Evolutionary conservation across 1,284 basidiomycete species (phyloP), one percentile per base, ranked within the genome.

Genomic region (Puccinia horiana): DNA sequence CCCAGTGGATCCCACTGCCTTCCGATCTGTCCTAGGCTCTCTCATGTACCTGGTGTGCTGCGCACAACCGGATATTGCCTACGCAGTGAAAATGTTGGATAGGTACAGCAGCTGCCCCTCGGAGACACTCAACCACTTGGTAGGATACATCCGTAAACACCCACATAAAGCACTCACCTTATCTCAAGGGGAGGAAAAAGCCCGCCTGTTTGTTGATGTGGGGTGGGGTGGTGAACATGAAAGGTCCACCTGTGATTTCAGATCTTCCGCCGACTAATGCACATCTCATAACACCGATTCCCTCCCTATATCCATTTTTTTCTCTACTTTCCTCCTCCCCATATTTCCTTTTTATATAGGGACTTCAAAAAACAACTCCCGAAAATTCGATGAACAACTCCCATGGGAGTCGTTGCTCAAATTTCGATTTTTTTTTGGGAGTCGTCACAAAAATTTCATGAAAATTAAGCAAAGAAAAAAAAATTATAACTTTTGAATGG

Each of bases 21-120:
- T 65, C n/a, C 29, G 44, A 0, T 69, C 63, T 0, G 42, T 40
- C 0, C 29, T 78, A 8, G 76, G 76, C 0, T 49, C 61, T 0
- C 76, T 78, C 0, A 65, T 65, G 29, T 78, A 78, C 29, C n/a
- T 78, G 0, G 23, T 63, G 11, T 58, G 56, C n/a, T 58, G 54
- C 23, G 44, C 76, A 0, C n/a, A 40, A 6, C 76, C 61, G 1
- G 76, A 77, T 29, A n/a, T 77, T 0, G 0, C 76, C 2, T 77
- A 47, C 23, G 40, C 37, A 9, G 76, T 77, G 6, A 63, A 77
- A 32, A 26, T 58, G 18, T 32, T 77, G 14, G 56, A 35, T 5
- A 9, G 42, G 20, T 77, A 63, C 47, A n/a, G 40, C 18, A 44
- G 20, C 5, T 8, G 26, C 23, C 37, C 37, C 1, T 47, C 14